Evolutionary conservation across 441 rosid species (phyloP).

Genomic region (Populus hybrid): DNA sequence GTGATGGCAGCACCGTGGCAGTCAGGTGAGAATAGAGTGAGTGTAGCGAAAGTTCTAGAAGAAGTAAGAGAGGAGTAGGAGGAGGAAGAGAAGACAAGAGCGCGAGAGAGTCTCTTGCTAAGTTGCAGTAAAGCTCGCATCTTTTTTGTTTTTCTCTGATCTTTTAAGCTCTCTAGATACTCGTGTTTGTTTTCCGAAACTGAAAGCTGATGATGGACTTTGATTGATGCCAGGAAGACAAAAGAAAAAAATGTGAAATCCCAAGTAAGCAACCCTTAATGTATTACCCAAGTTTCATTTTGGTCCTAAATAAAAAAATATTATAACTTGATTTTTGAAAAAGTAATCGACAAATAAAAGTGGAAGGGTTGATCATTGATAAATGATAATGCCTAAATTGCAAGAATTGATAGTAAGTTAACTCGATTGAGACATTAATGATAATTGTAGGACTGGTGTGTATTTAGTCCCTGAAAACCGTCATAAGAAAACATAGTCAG

Average conservation of each 20-base stretch:
- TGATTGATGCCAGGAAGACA: not conserved
- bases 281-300: not conserved
- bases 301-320: not conserved
- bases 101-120: conserved; percentile 29
- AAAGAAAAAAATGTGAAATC: not conserved
- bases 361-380: no score
- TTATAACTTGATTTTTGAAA: not conserved
- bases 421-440: not conserved
- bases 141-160: not conserved
- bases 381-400: no score
- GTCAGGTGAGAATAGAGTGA: conserved; percentile 16
- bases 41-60: conserved; percentile 14
- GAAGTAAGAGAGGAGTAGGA: conserved; percentile 9
- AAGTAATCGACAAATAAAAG: no score
- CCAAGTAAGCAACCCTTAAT: not conserved
- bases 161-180: not conserved
- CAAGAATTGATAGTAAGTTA: not conserved
- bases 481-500: not conserved
- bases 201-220: not conserved
- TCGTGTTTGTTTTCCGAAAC: not conserved
- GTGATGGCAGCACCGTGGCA: conserved; percentile 1
- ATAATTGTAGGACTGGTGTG: not conserved
- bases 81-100: conserved; percentile 18
- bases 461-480: not conserved
- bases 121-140: conserved; percentile 33